Base-by-base conservation (phyloP, 768 basidiomycete species). In the Xerocomellus intermedius region DNA sequence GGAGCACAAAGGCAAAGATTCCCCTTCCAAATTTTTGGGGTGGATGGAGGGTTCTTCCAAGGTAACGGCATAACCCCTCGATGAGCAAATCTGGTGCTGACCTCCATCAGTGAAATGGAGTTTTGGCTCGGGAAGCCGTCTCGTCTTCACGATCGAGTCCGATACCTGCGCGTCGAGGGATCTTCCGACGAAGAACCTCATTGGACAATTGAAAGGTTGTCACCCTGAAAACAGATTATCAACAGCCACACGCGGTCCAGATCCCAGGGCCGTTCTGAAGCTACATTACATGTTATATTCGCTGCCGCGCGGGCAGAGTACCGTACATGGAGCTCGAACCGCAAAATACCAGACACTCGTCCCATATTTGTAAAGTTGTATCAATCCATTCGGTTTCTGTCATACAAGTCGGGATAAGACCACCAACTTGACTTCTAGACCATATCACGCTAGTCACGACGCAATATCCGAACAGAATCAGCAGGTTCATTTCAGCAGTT, bases 41-140 rank as follows among this genome's bases (percentile, higher is more conserved):
- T 56, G 96, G 96, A 5, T 97, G 93, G 89, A 80, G 96, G 62
- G 80, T 98, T 33, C 78, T 98, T n/a, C 96, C 96, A 26, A 80
- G 80, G 93, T 96, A 63, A 41, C n/a, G 19, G 37, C 36, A 19
- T 10, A 7, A 26, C 17, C 22, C 41, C 4, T 36, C 28, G 30
- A 28, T 24, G 13, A 26, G n/a, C 4, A 37, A 38, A 24, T 38
- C 22, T 14, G 8, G 9, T 21, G 35, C 58, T 65, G 43, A 69
- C 42, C 17, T 46, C 35, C 5, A 48, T 37, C 64, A 97, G 94
- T 56, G 96, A 98, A 74, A 79, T 98, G 48, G 96, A 98, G 68
- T 98, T 98, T 70, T 98, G 96, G 96, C 80, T 82, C n/a, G 96
- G 96, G 30, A 89, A 94, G 64, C 91, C 92, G n/a, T 95, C 92